Conservation (phyloP, 2,329 filamentous ascomycete genomes). For the Beauveria asiatica region DNA sequence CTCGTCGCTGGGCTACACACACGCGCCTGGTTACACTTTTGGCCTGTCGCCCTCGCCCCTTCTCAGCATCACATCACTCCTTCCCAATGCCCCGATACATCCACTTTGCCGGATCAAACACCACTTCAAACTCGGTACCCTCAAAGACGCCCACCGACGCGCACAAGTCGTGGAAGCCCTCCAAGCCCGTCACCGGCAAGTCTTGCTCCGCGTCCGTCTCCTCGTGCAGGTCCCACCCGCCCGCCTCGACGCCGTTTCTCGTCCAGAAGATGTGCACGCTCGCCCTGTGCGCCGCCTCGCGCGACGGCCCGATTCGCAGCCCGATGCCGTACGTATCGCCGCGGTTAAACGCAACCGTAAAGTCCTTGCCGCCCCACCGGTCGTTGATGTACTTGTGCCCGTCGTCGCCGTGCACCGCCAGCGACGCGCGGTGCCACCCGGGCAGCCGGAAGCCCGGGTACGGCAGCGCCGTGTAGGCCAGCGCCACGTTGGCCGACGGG, state of each 20-base stretch:
- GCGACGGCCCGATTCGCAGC: conserved; percentile 47
- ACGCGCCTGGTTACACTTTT: not conserved
- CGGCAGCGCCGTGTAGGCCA: conserved; percentile 65
- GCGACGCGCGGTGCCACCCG: conserved; percentile 68
- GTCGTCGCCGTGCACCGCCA: conserved; percentile 75
- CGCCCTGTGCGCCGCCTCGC: conserved; percentile 16
- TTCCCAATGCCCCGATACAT: conserved; percentile 30
- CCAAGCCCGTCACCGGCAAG: conserved; percentile 55
- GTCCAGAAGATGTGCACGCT: conserved; percentile 54
- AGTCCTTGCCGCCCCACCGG: conserved; percentile 61
- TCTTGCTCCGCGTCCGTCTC: conserved; percentile 58
- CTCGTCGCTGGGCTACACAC: not conserved
- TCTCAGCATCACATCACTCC: not conserved
- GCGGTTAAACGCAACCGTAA: conserved; percentile 52
- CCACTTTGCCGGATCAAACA: conserved; percentile 54
- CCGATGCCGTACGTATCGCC: conserved; percentile 65
- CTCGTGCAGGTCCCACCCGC: conserved; percentile 66
- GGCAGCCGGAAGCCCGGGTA: conserved; percentile 72
- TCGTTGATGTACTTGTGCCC: conserved; percentile 71
- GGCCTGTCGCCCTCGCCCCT: not conserved
- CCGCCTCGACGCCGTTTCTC: conserved; percentile 49
- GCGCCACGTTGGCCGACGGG: conserved; percentile 43
- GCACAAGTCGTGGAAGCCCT: conserved; percentile 63
- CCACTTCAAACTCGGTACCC: conserved; percentile 57
- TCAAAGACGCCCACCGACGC: conserved; percentile 65